phyloP scores from a whole-genome alignment of 164 flowering plant species.

The Aristolochia californica region DNA sequence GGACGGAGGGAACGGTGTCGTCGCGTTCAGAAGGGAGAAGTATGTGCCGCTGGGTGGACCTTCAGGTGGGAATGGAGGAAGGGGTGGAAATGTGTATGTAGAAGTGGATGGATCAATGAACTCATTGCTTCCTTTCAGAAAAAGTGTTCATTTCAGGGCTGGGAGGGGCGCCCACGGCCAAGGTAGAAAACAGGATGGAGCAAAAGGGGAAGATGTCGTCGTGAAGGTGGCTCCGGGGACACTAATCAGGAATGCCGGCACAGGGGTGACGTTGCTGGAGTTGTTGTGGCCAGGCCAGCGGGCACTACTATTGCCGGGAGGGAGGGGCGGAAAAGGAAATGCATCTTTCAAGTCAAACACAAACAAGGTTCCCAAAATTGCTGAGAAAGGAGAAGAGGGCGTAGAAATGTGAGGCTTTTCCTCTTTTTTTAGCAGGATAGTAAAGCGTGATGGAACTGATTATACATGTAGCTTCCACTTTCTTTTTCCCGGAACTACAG shows the following conservation, averaged over 20 bases:
- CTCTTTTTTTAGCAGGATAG: not conserved
- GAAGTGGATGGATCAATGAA: conserved; percentile 90
- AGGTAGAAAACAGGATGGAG: conserved; percentile 62
- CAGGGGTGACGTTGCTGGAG: conserved; percentile 53
- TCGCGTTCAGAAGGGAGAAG: conserved; percentile 92
- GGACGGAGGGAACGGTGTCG: conserved; percentile 92
- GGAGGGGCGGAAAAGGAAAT: conserved; percentile 95
- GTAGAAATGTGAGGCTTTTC: conserved; percentile 65
- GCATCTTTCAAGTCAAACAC: conserved; percentile 79
- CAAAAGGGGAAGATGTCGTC: conserved; percentile 84
- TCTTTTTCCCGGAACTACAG: too few relatives aligned
- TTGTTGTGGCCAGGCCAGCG: conserved; percentile 70
- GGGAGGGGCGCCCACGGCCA: conserved; percentile 85
- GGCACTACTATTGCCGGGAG: conserved; percentile 83
- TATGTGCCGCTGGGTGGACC: conserved; percentile 91
- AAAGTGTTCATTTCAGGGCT: conserved; percentile 75
- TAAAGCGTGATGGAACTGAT: too few relatives aligned
- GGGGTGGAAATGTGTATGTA: conserved; percentile 82
- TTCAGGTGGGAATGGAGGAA: conserved; percentile 94
- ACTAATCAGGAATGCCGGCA: conserved; percentile 53
- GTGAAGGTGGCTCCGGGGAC: conserved; percentile 96
- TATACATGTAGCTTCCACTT: too few relatives aligned
- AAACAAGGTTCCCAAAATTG: conserved; percentile 86
- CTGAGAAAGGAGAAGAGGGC: conserved; percentile 94
- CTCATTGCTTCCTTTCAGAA: conserved; percentile 77